Base-by-base conservation (phyloP, 306 rosid genomes). In the Quercus gilva region DNA sequence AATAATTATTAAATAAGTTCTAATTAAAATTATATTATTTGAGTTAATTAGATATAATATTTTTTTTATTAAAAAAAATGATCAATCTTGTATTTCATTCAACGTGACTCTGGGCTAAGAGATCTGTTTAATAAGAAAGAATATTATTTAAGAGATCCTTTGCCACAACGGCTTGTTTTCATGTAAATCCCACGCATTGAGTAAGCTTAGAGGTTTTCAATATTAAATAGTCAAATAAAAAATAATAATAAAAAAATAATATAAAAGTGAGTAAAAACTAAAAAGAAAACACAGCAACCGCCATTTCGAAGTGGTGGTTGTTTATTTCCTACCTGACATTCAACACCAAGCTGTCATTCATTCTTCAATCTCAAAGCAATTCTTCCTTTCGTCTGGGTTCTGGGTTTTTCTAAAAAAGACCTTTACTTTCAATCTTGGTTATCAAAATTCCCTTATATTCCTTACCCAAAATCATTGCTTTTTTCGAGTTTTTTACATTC, bases 301-400 rank as follows among this genome's bases (percentile, higher is more conserved):
- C 79, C 81, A 81, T 55, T 69, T 29, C 53, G 43, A 6, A 58
- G 82, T 58, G 20, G 58, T 35, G 5, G 61, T 33, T 61, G 75
- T 45, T 37, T 45, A 55, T 9, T 63, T 67, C 75, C 85, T 35
- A 75, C 85, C 85, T 35, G 73, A 77, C 85, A 74, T 81, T 81
- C 81, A 76, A 71, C 78, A 41, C 74, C 83, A 69, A 74, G 61
- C 88, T 61, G 81, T 71, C 85, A 59, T 85, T 85, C 85, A 59
- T 85, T 85, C 85, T 67, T 35, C 51, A 2, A 31, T 78, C 60
- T 52, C 37, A 55, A 61, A 37, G 45, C 37, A 45, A 29, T 13
- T 37, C 10, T 23, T 68, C 33, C 53, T 15, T 60, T 19, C 35
- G 31, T 60, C 58, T 64, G 72, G 72, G 51, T 35, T 67, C 72